Percentiles rank a stretch among this genome's conserved stretches.
These are phyloP conservation scores for Globisporangium ultimum DNA, from an alignment of 352 stramenopile genomes.

Conservation along the genomic window DNA sequence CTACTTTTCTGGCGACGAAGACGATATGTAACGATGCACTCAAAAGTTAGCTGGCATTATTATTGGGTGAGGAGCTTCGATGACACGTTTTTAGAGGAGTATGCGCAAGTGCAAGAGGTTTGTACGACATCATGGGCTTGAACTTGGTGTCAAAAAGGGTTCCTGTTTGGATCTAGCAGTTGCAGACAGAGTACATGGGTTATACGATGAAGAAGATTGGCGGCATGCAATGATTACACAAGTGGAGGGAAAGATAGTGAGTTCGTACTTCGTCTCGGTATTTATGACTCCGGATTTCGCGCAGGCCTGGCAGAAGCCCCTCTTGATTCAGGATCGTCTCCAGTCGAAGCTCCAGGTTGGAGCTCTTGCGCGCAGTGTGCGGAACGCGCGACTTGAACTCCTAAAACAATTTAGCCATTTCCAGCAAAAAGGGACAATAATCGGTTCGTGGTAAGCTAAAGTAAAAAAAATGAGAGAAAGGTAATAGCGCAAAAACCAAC, in stretches of 20 bases:
- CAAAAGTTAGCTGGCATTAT: background rate
- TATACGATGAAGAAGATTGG: background rate
- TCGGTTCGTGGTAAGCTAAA: background rate
- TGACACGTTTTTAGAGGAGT: too few species aligned
- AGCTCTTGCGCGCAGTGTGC: slow-evolving; percentile 62
- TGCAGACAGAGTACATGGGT: background rate
- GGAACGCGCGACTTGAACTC: slow-evolving; percentile 37
- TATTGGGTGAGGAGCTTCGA: too few species aligned
- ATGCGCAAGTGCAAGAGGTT: slow-evolving; percentile 17
- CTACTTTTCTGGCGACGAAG: slow-evolving; percentile 34
- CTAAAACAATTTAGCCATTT: too few species aligned
- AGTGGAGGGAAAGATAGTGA: background rate
- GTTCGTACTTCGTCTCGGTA: slow-evolving; percentile 41
- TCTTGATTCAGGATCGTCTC: slow-evolving; percentile 64
- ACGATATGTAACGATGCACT: slow-evolving; percentile 1
- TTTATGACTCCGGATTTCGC: slow-evolving; percentile 48
- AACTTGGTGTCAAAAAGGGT: slow-evolving; percentile 37
- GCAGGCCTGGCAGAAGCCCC: slow-evolving; percentile 45
- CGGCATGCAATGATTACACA: background rate
- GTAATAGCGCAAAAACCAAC: background rate
- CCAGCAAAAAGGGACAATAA: too few species aligned
- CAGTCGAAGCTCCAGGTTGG: slow-evolving; percentile 51
- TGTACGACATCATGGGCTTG: slow-evolving; percentile 23
- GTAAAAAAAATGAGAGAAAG: background rate
- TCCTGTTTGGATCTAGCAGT: slow-evolving; percentile 15